These are phyloP conservation scores for Aspergillus sp. DNA, from an alignment of 2,329 filamentous ascomycete species.

Conservation along the genomic window DNA sequence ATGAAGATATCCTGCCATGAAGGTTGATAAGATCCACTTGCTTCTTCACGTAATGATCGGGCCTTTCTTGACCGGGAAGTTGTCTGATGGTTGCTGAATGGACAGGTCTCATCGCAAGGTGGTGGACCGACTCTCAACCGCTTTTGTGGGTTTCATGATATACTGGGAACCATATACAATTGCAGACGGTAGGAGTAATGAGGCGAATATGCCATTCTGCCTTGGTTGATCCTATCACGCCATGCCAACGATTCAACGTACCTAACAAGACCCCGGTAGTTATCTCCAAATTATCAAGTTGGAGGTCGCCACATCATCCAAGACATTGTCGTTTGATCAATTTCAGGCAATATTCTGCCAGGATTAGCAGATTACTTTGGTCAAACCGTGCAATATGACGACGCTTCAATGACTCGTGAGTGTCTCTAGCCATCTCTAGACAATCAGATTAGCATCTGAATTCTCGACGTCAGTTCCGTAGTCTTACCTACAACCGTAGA, in stretches of 20 bases:
- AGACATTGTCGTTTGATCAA: background rate
- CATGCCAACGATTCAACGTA: background rate
- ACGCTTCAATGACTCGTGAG: background rate
- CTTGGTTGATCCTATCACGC: background rate
- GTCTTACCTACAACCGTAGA: too few species aligned
- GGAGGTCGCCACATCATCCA: background rate
- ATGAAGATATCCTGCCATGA: background rate
- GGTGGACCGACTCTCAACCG: background rate
- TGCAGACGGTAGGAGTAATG: too few species aligned
- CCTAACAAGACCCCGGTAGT: background rate
- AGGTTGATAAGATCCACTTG: background rate
- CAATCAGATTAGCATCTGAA: background rate
- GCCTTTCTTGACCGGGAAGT: background rate
- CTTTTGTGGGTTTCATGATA: background rate
- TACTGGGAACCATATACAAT: background rate
- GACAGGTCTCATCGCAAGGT: background rate
- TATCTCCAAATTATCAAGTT: background rate
- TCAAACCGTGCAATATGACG: background rate
- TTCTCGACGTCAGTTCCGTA: too few species aligned
- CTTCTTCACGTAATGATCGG: conserved; percentile 1
- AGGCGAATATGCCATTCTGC: background rate
- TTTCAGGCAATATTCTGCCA: background rate
- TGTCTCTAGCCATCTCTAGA: background rate
- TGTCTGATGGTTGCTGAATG: background rate
- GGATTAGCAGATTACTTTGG: background rate